A percentile compares a stretch with the other conserved stretches of the same genome.
These are phyloP conservation scores for Penicillium soppii DNA, from an alignment of 495 filamentous ascomycete species.

Conservation along the genomic window DNA sequence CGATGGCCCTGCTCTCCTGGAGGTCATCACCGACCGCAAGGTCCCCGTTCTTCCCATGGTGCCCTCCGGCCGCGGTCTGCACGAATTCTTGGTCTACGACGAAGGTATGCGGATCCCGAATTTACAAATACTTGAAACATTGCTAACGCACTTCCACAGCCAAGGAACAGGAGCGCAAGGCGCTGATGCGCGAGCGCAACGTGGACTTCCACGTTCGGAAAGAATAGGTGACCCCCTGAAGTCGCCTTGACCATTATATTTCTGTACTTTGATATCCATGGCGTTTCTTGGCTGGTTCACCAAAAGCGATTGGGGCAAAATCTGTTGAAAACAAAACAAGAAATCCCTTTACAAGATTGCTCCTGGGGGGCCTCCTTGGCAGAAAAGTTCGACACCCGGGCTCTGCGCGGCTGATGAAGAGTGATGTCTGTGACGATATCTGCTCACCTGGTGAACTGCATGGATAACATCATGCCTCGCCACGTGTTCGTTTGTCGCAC, in stretches of 20 bases:
- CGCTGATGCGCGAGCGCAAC: conserved; percentile 68
- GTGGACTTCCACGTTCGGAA: conserved; percentile 30
- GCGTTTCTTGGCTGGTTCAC: conserved; percentile 45
- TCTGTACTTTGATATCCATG: conserved; percentile 46
- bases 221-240: conserved; percentile 17
- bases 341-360: conserved; percentile 8
- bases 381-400: neutral
- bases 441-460: neutral
- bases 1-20: conserved; percentile 73
- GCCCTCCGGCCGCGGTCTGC: conserved; percentile 77
- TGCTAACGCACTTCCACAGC: conserved; percentile 45
- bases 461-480: neutral
- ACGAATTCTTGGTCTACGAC: conserved; percentile 94
- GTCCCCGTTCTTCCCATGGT: conserved; percentile 99
- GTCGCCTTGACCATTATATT: conserved; percentile 28
- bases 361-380: conserved; percentile 1
- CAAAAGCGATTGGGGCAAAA: conserved; percentile 35
- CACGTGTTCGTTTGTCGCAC: neutral
- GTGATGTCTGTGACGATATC: no score
- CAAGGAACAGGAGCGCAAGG: conserved; percentile 73
- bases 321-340: conserved; percentile 15
- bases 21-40: conserved; percentile 72
- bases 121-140: neutral
- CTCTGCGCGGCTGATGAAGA: neutral
- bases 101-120: conserved; percentile 51